These are phyloP conservation scores for Cardamine resedifolia DNA, from an alignment of 345 rosid species.

Conservation along the genomic window DNA sequence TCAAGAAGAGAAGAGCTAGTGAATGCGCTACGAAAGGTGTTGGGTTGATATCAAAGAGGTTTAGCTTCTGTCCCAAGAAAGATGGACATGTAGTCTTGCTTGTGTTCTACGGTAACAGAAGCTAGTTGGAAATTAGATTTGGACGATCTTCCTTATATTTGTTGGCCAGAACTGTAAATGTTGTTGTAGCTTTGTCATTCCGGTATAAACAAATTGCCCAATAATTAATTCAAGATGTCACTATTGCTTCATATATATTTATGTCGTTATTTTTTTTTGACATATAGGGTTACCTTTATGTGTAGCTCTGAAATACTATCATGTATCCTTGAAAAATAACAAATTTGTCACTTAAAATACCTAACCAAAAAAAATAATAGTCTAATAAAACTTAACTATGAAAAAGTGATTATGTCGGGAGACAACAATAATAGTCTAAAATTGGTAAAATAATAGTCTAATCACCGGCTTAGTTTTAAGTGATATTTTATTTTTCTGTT, in stretches of 20 bases:
- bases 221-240: conserved; percentile 15
- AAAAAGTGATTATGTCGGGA: too few species aligned
- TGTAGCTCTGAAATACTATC: too few species aligned
- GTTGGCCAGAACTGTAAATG: conserved; percentile 31
- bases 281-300: too few species aligned
- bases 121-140: neutral
- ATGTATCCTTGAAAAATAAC: too few species aligned
- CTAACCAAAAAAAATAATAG: too few species aligned
- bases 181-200: conserved; percentile 31
- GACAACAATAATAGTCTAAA: too few species aligned
- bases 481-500: too few species aligned
- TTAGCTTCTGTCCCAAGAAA: conserved; percentile 14
- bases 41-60: conserved; percentile 37
- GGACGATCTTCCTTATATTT: neutral
- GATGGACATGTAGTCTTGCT: neutral
- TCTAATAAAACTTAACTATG: too few species aligned
- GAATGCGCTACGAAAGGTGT: conserved; percentile 58
- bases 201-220: neutral
- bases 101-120: neutral
- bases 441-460: too few species aligned
- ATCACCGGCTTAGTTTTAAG: too few species aligned
- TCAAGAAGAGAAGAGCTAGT: conserved; percentile 52
- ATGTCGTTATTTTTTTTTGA: too few species aligned
- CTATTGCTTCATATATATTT: neutral
- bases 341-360: too few species aligned